Conservation (phyloP, 2,329 filamentous ascomycete species). For the Teratosphaeriaceae sp. region DNA sequence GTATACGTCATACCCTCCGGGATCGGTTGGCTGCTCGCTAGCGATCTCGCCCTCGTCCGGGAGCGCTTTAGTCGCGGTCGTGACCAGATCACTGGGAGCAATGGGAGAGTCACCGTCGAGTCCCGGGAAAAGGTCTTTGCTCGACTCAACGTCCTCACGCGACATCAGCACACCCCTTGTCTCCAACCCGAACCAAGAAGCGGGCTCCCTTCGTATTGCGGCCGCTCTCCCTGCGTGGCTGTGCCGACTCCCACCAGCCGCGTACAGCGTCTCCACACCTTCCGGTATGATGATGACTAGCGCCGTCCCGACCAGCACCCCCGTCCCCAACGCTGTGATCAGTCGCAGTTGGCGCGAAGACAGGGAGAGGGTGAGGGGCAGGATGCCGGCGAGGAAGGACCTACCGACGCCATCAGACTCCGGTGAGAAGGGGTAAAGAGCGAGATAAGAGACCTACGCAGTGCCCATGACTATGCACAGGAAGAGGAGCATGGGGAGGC, state of each 20-base stretch:
- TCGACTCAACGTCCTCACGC: too few species aligned
- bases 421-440: background rate
- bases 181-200: too few species aligned
- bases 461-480: constrained; percentile 60
- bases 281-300: constrained; percentile 97
- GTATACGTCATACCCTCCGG: background rate
- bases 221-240: constrained; percentile 10
- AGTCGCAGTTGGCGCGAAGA: constrained; percentile 81
- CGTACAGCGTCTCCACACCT: constrained; percentile 84
- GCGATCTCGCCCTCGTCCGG: background rate
- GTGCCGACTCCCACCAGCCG: constrained; percentile 31
- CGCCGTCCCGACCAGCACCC: constrained; percentile 88
- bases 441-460: constrained; percentile 43
- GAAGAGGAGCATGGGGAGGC: constrained; percentile 57
- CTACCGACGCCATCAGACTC: constrained; percentile 42
- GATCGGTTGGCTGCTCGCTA: background rate
- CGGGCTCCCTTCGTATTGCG: background rate
- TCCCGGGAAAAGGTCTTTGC: too few species aligned
- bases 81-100: too few species aligned
- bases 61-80: too few species aligned
- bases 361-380: constrained; percentile 83
- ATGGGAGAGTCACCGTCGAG: too few species aligned
- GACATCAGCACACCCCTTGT: too few species aligned
- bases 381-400: constrained; percentile 85
- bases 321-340: constrained; percentile 87